phyloP scores from a whole-genome alignment of 2,329 filamentous ascomycete species.

The Ascochyta rabiei region DNA sequence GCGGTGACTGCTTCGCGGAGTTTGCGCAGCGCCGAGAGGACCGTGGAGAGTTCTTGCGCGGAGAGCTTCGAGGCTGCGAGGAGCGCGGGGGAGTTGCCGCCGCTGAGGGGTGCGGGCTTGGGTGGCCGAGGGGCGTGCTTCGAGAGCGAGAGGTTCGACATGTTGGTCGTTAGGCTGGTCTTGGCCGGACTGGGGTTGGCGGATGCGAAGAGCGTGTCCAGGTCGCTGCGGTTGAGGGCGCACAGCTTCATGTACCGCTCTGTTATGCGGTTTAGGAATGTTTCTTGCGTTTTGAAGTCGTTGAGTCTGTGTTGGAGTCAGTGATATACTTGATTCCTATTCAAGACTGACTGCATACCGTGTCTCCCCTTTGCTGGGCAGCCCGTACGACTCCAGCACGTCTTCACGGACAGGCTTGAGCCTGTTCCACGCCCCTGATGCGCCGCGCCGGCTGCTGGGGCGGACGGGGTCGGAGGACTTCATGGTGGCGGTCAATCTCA shows the following conservation, averaged over 20 bases:
- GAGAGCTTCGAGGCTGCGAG: constrained; percentile 37
- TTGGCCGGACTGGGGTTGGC: constrained; percentile 56
- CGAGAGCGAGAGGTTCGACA: constrained; percentile 25
- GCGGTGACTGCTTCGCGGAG: constrained; percentile 88
- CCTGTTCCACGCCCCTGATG: constrained; percentile 48
- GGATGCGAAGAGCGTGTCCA: constrained; percentile 73
- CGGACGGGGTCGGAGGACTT: constrained; percentile 40
- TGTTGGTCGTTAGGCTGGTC: constrained; percentile 12
- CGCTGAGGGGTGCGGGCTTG: constrained; percentile 7
- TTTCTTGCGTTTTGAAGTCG: constrained; percentile 78
- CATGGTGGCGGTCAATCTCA: constrained; percentile 21
- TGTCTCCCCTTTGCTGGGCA: constrained; percentile 89
- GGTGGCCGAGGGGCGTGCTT: constrained; percentile 23
- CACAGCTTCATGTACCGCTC: constrained; percentile 91
- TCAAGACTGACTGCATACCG: constrained; percentile 59
- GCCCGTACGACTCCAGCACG: constrained; percentile 78
- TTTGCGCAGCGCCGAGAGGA: constrained; percentile 87
- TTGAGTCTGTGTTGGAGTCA: constrained; percentile 46
- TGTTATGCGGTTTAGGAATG: constrained; percentile 85
- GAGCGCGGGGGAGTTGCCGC: constrained; percentile 30
- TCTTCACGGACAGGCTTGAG: constrained; percentile 77
- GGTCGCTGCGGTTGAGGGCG: constrained; percentile 73
- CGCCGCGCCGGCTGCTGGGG: constrained; percentile 46
- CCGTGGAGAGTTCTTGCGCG: constrained; percentile 67
- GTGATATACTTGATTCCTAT: not conserved